phyloP scores from a whole-genome alignment of 257 asterid species.

The Petunia secreta region DNA sequence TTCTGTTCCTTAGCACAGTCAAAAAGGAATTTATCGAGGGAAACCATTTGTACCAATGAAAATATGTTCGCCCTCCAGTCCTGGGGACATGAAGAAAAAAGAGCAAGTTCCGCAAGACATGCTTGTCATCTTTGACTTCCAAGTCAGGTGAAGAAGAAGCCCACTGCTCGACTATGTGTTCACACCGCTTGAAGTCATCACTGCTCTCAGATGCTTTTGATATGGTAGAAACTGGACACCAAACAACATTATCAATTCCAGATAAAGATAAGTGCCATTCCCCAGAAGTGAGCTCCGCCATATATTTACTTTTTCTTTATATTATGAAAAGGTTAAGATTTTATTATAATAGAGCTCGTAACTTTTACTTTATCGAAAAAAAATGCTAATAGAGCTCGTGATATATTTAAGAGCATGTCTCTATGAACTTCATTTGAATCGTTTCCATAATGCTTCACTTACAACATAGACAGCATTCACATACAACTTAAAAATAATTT shows the following conservation, averaged over 20 bases:
- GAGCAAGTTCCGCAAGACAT: constrained; percentile 74
- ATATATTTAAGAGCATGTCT: neutral
- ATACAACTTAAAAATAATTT: neutral
- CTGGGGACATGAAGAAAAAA: constrained; percentile 97
- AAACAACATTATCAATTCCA: constrained; percentile 17
- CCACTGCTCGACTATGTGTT: constrained; percentile 76
- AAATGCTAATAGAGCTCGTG: too few relatives aligned
- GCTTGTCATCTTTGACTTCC: constrained; percentile 64
- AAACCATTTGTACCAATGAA: constrained; percentile 63
- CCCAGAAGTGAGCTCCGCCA: neutral
- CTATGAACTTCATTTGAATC: neutral
- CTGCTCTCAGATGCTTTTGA: constrained; percentile 45
- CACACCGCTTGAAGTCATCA: constrained; percentile 62
- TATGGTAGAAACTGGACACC: constrained; percentile 45
- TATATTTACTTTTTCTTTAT: neutral
- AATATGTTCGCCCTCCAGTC: constrained; percentile 95
- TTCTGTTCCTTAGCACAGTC: constrained; percentile 1
- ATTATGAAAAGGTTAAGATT: too few relatives aligned
- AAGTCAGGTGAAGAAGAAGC: constrained; percentile 67
- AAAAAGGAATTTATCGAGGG: constrained; percentile 16
- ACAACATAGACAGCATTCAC: neutral
- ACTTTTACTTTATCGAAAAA: too few relatives aligned
- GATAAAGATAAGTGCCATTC: constrained; percentile 4
- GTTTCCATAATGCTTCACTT: constrained; percentile 1
- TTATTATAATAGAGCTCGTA: too few relatives aligned